A percentile compares a stretch with the other conserved stretches of the same genome.
Evolutionary conservation across 768 basidiomycete genomes (phyloP).

Genomic region (Suillus spraguei): DNA sequence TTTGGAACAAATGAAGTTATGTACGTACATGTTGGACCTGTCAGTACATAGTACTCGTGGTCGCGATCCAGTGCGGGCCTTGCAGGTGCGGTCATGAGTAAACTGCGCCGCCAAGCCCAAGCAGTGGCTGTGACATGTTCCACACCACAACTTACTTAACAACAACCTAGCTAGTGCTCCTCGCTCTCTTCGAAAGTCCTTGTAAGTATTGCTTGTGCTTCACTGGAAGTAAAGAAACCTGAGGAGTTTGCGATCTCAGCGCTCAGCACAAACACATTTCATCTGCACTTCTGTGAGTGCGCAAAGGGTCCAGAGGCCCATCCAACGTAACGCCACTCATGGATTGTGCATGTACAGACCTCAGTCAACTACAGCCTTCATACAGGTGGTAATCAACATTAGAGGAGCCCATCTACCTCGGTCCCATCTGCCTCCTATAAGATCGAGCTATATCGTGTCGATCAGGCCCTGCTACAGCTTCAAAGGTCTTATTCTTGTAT

Average conservation of each 20-base stretch:
- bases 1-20: too few relatives aligned
- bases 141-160: neutral
- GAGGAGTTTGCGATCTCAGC: neutral
- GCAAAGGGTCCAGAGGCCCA: neutral
- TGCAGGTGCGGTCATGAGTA: too few relatives aligned
- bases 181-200: neutral
- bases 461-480: neutral
- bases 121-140: too few relatives aligned
- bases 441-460: neutral
- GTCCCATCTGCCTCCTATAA: neutral
- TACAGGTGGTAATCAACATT: neutral
- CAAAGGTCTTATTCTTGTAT: neutral
- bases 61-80: too few relatives aligned
- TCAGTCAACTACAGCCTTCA: neutral
- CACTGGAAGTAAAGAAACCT: neutral
- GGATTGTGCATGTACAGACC: neutral
- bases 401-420: neutral
- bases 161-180: neutral
- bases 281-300: constrained; percentile 1
- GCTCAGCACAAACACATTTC: neutral
- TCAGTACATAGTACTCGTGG: too few relatives aligned
- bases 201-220: neutral
- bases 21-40: too few relatives aligned
- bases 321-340: neutral
- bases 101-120: too few relatives aligned